Evolutionary conservation across 805 yeast genomes (phyloP).

Genomic region (Candida orba): DNA sequence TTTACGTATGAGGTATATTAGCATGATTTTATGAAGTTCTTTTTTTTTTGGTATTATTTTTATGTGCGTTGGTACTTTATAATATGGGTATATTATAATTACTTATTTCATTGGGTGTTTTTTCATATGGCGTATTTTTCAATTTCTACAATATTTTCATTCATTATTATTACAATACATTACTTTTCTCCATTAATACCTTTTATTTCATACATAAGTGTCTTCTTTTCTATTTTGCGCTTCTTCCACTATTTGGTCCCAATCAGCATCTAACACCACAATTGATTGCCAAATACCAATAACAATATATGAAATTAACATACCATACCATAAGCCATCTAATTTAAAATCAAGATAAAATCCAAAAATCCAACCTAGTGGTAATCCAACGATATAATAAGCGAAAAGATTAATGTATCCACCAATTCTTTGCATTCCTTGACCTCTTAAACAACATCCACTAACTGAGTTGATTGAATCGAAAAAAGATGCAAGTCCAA

Average conservation of each 20-base stretch:
- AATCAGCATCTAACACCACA: slow-evolving; percentile 38
- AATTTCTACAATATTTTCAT: not conserved
- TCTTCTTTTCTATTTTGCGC: slow-evolving; percentile 34
- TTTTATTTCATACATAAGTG: too few species aligned
- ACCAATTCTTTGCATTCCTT: slow-evolving; percentile 76
- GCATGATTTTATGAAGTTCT: not conserved
- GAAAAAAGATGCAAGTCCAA: slow-evolving; percentile 59
- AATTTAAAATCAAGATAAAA: slow-evolving; percentile 43
- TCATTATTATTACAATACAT: not conserved
- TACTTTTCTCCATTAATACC: not conserved
- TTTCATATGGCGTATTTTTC: not conserved
- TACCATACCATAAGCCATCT: slow-evolving; percentile 72
- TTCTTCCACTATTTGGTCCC: slow-evolving; percentile 43
- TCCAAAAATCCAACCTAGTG: slow-evolving; percentile 51
- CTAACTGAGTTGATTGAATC: slow-evolving; percentile 69
- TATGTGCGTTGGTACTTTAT: too few species aligned
- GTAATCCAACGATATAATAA: slow-evolving; percentile 70
- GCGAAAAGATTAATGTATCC: slow-evolving; percentile 59
- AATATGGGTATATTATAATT: not conserved
- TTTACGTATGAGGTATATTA: too few species aligned
- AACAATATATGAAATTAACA: slow-evolving; percentile 48
- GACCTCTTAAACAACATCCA: slow-evolving; percentile 81
- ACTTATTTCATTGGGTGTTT: not conserved
- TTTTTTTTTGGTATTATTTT: not conserved
- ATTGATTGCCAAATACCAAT: slow-evolving; percentile 45